Conservation (phyloP, 495 filamentous ascomycete genomes). For the Xylaria curta region DNA sequence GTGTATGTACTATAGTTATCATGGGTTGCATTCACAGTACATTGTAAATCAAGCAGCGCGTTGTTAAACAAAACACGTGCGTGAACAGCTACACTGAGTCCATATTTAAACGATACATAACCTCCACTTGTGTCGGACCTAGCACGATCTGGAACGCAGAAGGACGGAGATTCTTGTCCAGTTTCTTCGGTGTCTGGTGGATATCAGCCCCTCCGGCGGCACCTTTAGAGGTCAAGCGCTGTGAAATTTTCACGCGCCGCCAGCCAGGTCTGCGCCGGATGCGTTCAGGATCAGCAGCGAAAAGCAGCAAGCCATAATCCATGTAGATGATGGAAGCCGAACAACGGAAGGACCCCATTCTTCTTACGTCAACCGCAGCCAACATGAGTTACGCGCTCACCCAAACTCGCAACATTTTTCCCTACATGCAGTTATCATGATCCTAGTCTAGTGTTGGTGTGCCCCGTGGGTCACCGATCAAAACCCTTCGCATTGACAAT, state of each 20-base stretch:
- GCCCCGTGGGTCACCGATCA: conserved; percentile 13
- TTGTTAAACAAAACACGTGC: neutral
- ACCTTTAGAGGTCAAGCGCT: conserved; percentile 14
- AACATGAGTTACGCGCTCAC: conserved; percentile 1
- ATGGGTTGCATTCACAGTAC: neutral
- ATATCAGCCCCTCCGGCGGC: conserved; percentile 4
- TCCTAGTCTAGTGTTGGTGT: neutral
- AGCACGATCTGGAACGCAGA: conserved; percentile 7
- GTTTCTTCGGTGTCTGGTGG: conserved; percentile 4
- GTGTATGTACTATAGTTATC: neutral
- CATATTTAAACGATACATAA: neutral
- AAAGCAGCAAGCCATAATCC: conserved; percentile 14
- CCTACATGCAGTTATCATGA: neutral
- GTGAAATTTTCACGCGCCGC: neutral
- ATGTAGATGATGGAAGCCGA: conserved; percentile 7
- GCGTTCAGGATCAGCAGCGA: neutral
- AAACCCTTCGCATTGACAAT: neutral
- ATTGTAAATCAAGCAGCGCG: neutral
- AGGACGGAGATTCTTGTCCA: conserved; percentile 9
- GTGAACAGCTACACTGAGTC: neutral
- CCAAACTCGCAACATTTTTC: neutral
- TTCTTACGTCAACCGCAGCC: conserved; percentile 19
- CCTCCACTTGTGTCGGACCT: conserved; percentile 3
- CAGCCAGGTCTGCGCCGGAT: neutral
- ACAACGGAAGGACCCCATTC: conserved; percentile 11